Base-by-base conservation (phyloP, 2,329 filamentous ascomycete species). In the Trichophyton mentagrophytes region DNA sequence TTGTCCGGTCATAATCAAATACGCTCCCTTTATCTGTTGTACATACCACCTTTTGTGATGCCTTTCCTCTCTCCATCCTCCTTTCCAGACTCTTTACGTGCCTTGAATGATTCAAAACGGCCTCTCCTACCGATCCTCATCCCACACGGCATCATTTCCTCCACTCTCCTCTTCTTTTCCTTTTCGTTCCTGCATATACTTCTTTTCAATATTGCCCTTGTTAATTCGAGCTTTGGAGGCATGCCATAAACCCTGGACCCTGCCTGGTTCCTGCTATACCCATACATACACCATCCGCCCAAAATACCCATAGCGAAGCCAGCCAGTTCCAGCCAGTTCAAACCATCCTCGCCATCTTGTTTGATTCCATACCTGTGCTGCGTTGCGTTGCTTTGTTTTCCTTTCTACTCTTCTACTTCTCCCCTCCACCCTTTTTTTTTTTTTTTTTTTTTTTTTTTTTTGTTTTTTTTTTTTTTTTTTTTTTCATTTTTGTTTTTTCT, bases 181-280 rank as follows among this genome's bases (percentile, higher is more conserved):
- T 55, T 55, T 30, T 36, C 51, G 33, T 55, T 55, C 51, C 51
- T 55, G 51, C 51, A 55, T 20, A 55, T 55, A 55, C 51, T 55
- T 51, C 40, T 55, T 55, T 36, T 55, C 51, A 55, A 55, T 55
- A 55, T n/a, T 27, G 27, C 30, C 51, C 27, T 55, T 55, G 51
- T 55, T 55, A 55, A 55, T 55, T 55, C 15, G 51, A 20, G n/a
- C 17, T 36, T 36, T 36, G 15, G 25, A 30, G 51, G 30, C 51
- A 36, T 20, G 30, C 20, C 51, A 36, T 36, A 55, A 27, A 55
- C 27, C n/a, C 25, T 20, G 51, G 51, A 55, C 13, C 27, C 51
- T 27, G 44, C 27, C 27, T 27, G 44, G 27, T n/a, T 33, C 51
- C 33, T 55, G 25, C 51, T 55, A 55, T 55, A 55, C 51, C 46